Conservation (phyloP, 352 stramenopile genomes). For the Globisporangium echinulatum region DNA sequence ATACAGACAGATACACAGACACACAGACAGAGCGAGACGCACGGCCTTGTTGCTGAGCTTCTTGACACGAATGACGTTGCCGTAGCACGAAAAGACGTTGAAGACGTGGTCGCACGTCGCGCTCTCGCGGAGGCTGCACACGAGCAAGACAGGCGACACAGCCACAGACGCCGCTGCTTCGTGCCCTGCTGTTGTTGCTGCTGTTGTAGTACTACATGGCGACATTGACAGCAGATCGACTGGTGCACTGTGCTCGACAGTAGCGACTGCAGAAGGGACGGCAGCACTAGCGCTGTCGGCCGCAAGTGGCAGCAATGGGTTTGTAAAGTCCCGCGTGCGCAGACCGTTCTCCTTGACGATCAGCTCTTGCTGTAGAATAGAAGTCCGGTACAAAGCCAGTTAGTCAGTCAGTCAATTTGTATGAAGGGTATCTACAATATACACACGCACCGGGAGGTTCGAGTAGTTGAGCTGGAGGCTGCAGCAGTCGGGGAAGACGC, state of each 20-base stretch:
- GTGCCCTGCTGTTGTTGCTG: constrained; percentile 1
- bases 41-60: constrained; percentile 47
- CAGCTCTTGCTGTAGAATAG: constrained; percentile 32
- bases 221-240: no score
- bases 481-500: constrained; percentile 56
- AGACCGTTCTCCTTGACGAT: constrained; percentile 58
- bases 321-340: constrained; percentile 48
- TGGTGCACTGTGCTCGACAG: no score
- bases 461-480: constrained; percentile 56
- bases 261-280: no score
- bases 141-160: constrained; percentile 43
- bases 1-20: no score
- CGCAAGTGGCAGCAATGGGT: constrained; percentile 22
- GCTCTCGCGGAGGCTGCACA: constrained; percentile 44
- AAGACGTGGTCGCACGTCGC: constrained; percentile 59
- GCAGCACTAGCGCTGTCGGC: not conserved
- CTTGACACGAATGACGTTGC: constrained; percentile 55
- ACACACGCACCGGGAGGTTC: constrained; percentile 32
- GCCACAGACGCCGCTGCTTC: constrained; percentile 7
- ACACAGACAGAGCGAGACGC: not conserved
- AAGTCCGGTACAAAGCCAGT: no score
- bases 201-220: not conserved
- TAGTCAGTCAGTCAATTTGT: no score
- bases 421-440: no score
- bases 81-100: constrained; percentile 69